Conservation (phyloP, 352 stramenopile species). For the Globisporangium camurandrum region DNA sequence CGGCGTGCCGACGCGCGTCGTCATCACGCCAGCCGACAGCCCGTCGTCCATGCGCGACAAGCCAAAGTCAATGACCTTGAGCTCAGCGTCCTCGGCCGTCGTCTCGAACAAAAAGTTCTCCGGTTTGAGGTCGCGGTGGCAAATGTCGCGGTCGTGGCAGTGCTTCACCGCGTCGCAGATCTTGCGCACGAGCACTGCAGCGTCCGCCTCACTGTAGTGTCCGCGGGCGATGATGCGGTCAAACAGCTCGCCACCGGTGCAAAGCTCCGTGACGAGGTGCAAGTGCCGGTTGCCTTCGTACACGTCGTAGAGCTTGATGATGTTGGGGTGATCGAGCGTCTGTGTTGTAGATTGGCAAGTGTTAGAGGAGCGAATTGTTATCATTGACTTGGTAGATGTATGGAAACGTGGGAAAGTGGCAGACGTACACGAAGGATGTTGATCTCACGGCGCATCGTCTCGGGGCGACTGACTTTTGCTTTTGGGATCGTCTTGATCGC, state of each 20-base stretch:
- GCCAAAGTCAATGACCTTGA: slow-evolving; percentile 99
- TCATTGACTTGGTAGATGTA: too few relatives aligned
- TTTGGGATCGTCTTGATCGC: slow-evolving; percentile 99
- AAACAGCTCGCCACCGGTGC: slow-evolving; percentile 95
- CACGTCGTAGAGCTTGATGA: slow-evolving; percentile 97
- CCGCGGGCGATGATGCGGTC: slow-evolving; percentile 86
- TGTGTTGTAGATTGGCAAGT: too few relatives aligned
- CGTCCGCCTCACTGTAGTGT: slow-evolving; percentile 97
- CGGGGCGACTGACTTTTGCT: slow-evolving; percentile 91
- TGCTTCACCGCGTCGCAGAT: slow-evolving; percentile 96
- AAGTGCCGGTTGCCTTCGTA: slow-evolving; percentile 96
- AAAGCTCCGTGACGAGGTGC: slow-evolving; percentile 97
- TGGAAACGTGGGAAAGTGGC: background rate
- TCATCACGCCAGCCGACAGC: slow-evolving; percentile 80
- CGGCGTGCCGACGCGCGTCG: slow-evolving; percentile 94
- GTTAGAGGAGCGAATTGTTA: too few relatives aligned
- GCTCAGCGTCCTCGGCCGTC: slow-evolving; percentile 80
- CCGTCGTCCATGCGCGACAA: slow-evolving; percentile 90
- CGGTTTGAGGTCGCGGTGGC: slow-evolving; percentile 96
- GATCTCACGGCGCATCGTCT: slow-evolving; percentile 93
- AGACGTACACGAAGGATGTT: slow-evolving; percentile 76
- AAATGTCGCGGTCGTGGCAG: slow-evolving; percentile 96
- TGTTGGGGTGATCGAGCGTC: slow-evolving; percentile 94
- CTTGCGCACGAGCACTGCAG: slow-evolving; percentile 92
- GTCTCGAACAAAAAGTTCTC: slow-evolving; percentile 96